A percentile compares a stretch with the other conserved stretches of the same genome.
These are phyloP conservation scores for Vachellia collinsii DNA, from an alignment of 306 rosid species.

Conservation along the genomic window DNA sequence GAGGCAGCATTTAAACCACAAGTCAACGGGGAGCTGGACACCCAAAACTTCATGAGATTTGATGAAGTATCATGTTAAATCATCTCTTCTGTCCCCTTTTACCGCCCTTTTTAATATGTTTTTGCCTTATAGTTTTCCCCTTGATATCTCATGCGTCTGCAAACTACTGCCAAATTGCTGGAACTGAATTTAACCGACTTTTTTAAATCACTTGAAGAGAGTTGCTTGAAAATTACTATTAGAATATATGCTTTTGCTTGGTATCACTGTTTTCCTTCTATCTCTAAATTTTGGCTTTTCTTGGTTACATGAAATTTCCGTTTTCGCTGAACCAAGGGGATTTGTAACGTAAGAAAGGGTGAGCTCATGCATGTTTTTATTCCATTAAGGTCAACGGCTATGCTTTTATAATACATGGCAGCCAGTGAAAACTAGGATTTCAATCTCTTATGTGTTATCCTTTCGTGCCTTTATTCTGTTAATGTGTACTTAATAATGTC, in stretches of 20 bases:
- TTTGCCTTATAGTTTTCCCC: neutral
- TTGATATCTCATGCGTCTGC: neutral
- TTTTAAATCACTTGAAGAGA: slow-evolving; percentile 11
- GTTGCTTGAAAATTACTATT: slow-evolving; percentile 20
- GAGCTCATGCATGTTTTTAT: neutral
- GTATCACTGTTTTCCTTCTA: slow-evolving; percentile 20
- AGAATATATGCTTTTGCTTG: slow-evolving; percentile 25
- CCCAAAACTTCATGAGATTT: slow-evolving; percentile 99
- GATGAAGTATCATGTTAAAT: slow-evolving; percentile 69
- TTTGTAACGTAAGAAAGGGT: slow-evolving; percentile 8
- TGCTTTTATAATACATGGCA: neutral
- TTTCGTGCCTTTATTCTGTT: slow-evolving; percentile 23
- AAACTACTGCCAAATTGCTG: slow-evolving; percentile 7
- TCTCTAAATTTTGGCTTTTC: slow-evolving; percentile 24
- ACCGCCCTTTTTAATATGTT: slow-evolving; percentile 3
- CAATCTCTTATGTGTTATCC: slow-evolving; percentile 1
- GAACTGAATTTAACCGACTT: slow-evolving; percentile 15
- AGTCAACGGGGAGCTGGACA: slow-evolving; percentile 95
- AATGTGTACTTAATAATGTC: slow-evolving; percentile 4
- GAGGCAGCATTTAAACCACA: slow-evolving; percentile 97
- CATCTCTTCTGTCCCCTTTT: slow-evolving; percentile 4
- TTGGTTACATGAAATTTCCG: slow-evolving; percentile 13
- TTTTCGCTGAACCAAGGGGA: slow-evolving; percentile 13
- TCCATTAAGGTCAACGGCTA: neutral
- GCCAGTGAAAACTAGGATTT: slow-evolving; percentile 13